Conservation (phyloP, 2,329 filamentous ascomycete species). For the Beauveria medogensis region DNA sequence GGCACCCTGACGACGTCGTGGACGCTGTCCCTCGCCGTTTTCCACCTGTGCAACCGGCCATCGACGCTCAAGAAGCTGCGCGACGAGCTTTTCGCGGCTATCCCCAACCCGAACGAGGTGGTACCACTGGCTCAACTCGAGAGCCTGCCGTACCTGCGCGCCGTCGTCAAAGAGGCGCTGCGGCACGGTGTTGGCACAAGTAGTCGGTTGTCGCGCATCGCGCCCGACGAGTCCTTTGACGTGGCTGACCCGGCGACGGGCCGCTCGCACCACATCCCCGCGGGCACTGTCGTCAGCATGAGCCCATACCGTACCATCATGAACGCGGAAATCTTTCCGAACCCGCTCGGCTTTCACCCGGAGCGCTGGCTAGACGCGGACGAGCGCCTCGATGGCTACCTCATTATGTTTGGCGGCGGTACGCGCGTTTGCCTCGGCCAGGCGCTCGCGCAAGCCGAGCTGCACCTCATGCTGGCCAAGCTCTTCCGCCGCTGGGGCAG, state of each 20-base stretch:
- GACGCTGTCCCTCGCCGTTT: conserved; percentile 26
- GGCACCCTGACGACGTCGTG: conserved; percentile 34
- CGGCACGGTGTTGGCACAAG: conserved; percentile 40
- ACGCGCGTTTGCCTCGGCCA: conserved; percentile 29
- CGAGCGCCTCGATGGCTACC: conserved; percentile 25
- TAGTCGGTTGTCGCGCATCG: conserved; percentile 39
- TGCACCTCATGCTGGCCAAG: conserved; percentile 29
- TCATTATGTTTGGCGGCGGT: conserved; percentile 28
- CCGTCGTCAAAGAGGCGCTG: conserved; percentile 44
- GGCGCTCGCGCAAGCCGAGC: conserved; percentile 30
- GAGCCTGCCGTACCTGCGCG: conserved; percentile 36
- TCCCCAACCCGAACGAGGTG: conserved; percentile 22
- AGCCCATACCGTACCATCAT: conserved; percentile 29
- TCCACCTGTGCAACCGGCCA: conserved; percentile 27
- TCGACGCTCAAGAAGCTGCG: conserved; percentile 23
- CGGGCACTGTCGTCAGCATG: conserved; percentile 29
- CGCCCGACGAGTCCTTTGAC: conserved; percentile 28
- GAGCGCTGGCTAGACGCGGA: conserved; percentile 29
- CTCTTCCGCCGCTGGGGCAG: conserved; percentile 31
- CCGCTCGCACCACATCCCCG: conserved; percentile 23
- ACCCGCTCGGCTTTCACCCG: conserved; percentile 25
- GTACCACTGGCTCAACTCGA: conserved; percentile 24
- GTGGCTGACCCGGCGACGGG: conserved; percentile 21
- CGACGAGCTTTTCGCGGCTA: conserved; percentile 28
- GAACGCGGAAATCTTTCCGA: conserved; percentile 25